Percentiles rank a stretch among this genome's conserved stretches.
Conservation (phyloP, 441 rosid species). For the Euphorbia corollata region DNA sequence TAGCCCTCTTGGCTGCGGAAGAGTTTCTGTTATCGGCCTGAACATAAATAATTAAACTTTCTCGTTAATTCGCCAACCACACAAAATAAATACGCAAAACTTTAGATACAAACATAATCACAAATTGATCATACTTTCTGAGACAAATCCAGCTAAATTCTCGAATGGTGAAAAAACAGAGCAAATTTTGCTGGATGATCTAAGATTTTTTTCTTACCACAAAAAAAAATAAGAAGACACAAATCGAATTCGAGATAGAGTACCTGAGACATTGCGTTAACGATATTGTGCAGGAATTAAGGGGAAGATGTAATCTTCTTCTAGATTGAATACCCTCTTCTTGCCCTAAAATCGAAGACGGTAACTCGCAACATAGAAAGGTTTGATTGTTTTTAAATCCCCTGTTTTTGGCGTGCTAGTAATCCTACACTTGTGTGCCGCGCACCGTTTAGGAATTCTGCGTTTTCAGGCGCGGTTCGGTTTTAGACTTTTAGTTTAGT, state of each 20-base stretch:
- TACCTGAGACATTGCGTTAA: slow-evolving; percentile 55
- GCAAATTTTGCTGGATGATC: not conserved
- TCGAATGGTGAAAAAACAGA: not conserved
- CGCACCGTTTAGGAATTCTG: slow-evolving; percentile 1
- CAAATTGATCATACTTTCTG: not conserved
- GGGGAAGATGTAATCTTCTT: not conserved
- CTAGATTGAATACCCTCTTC: slow-evolving; percentile 3
- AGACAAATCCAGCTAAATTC: not conserved
- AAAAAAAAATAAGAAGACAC: not conserved
- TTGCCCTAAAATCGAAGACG: slow-evolving; percentile 3
- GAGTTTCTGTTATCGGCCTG: slow-evolving; percentile 93
- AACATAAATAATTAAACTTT: not conserved
- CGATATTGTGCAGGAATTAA: not conserved
- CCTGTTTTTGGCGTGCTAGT: not conserved
- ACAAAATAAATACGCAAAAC: not conserved
- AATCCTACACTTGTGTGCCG: not conserved
- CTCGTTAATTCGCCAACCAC: not conserved
- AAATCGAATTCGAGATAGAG: not conserved
- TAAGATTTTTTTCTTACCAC: slow-evolving; percentile 1
- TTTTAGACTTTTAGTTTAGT: no score
- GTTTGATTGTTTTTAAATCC: not conserved
- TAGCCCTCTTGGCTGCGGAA: slow-evolving; percentile 93
- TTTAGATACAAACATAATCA: not conserved
- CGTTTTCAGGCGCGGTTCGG: no score
- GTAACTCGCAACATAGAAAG: not conserved